A percentile compares a stretch with the other conserved stretches of the same genome.
Conservation (phyloP, 2,329 filamentous ascomycete genomes). For the Ascochyta fabae region DNA sequence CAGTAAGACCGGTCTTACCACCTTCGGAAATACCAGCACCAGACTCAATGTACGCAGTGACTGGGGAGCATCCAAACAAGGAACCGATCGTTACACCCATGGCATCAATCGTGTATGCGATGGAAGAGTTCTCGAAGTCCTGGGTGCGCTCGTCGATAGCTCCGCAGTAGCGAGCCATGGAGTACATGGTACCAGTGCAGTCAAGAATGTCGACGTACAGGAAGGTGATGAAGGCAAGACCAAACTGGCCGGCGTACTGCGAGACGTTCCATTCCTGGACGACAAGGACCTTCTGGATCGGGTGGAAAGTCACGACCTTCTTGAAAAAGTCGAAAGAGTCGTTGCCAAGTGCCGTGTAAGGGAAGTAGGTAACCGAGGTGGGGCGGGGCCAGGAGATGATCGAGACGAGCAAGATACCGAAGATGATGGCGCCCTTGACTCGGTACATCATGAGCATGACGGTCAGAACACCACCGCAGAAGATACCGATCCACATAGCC, state of each 20-base stretch:
- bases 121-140: conserved; percentile 84
- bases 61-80: conserved; percentile 77
- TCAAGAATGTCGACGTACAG: conserved; percentile 91
- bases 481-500: conserved; percentile 87
- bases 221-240: conserved; percentile 84
- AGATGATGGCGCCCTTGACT: conserved; percentile 85
- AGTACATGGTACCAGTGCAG: conserved; percentile 84
- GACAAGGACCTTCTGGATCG: conserved; percentile 71
- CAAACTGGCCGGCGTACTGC: conserved; percentile 75
- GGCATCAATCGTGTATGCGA: conserved; percentile 85
- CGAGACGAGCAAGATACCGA: conserved; percentile 81
- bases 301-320: conserved; percentile 83
- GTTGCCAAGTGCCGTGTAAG: conserved; percentile 72
- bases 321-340: conserved; percentile 84
- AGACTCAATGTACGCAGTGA: conserved; percentile 88
- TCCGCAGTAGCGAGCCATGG: conserved; percentile 84
- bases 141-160: conserved; percentile 81
- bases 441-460: conserved; percentile 83
- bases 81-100: conserved; percentile 81
- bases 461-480: conserved; percentile 82
- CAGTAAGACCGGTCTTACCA: conserved; percentile 82
- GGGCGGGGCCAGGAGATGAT: conserved; percentile 86
- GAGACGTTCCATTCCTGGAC: conserved; percentile 77
- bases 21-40: conserved; percentile 89
- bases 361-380: conserved; percentile 81